These are phyloP conservation scores for Sporothrix pallida DNA, from an alignment of 2,329 filamentous ascomycete species.

Conservation along the genomic window DNA sequence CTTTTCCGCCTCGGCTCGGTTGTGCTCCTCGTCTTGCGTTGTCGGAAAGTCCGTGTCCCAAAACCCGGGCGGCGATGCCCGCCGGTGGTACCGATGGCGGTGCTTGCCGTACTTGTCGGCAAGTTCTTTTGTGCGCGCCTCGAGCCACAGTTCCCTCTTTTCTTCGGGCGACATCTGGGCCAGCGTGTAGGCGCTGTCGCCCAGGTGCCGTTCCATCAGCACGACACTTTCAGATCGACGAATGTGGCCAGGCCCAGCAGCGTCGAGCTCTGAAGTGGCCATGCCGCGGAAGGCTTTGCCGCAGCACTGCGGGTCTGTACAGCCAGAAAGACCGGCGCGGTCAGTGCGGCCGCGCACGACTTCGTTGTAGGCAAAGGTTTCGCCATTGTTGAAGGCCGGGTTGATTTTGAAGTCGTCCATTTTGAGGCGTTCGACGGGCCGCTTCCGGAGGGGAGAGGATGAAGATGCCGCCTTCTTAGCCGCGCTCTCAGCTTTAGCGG, in stretches of 20 bases:
- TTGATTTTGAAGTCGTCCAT: conserved; percentile 84
- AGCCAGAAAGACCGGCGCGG: conserved; percentile 74
- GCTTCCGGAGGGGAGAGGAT: conserved; percentile 57
- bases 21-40: conserved; percentile 77
- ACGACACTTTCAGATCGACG: conserved; percentile 51
- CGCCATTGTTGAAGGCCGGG: conserved; percentile 70
- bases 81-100: conserved; percentile 72
- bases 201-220: conserved; percentile 63
- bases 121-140: conserved; percentile 74
- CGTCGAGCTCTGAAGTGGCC: conserved; percentile 57
- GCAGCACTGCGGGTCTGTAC: conserved; percentile 77
- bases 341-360: conserved; percentile 73
- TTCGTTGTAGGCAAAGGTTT: conserved; percentile 74
- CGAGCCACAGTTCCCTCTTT: conserved; percentile 69
- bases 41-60: conserved; percentile 90
- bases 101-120: conserved; percentile 80
- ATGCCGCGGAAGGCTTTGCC: conserved; percentile 72
- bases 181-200: conserved; percentile 64
- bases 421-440: conserved; percentile 61
- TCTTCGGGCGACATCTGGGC: conserved; percentile 64
- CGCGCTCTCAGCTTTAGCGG: conserved; percentile 21
- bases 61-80: conserved; percentile 80
- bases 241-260: conserved; percentile 45
- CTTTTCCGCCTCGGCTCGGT: conserved; percentile 68
- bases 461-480: conserved; percentile 36